Percentiles rank a stretch among this genome's conserved stretches.
Conservation (phyloP, 306 rosid genomes). For the Vigna radiata region DNA sequence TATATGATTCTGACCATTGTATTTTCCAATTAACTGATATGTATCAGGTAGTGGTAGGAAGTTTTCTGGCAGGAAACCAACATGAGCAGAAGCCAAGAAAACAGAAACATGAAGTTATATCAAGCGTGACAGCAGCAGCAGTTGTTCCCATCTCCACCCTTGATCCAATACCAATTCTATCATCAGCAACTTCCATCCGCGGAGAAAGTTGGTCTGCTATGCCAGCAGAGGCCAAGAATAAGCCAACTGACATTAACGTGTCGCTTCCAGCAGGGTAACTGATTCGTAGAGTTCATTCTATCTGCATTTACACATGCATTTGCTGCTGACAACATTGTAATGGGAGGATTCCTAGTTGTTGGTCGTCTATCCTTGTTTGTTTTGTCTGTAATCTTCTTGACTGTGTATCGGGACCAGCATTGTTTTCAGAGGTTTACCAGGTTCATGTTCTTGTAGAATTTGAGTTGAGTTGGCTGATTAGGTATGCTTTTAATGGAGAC, state of each 20-base stretch:
- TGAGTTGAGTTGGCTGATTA: slow-evolving; percentile 55
- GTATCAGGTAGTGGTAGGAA: slow-evolving; percentile 87
- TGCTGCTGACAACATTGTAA: slow-evolving; percentile 52
- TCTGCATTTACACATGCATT: slow-evolving; percentile 37
- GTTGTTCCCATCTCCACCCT: slow-evolving; percentile 66
- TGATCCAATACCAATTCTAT: slow-evolving; percentile 63
- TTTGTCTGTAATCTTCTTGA: slow-evolving; percentile 56
- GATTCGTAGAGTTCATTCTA: slow-evolving; percentile 11
- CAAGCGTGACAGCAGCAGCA: slow-evolving; percentile 58
- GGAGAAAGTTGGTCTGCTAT: slow-evolving; percentile 77
- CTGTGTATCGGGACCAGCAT: slow-evolving; percentile 37
- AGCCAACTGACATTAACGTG: slow-evolving; percentile 74
- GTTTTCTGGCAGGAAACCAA: slow-evolving; percentile 94
- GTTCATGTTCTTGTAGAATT: slow-evolving; percentile 44
- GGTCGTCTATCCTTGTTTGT: slow-evolving; percentile 45
- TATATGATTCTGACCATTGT: slow-evolving; percentile 26
- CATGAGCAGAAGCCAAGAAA: slow-evolving; percentile 84
- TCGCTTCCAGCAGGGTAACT: slow-evolving; percentile 68
- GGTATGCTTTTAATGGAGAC: slow-evolving; percentile 46
- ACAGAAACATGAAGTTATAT: slow-evolving; percentile 66
- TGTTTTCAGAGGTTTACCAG: slow-evolving; percentile 41
- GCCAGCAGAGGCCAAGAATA: slow-evolving; percentile 63
- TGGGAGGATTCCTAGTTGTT: slow-evolving; percentile 44
- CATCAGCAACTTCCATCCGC: slow-evolving; percentile 63
- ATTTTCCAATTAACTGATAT: slow-evolving; percentile 33